Evolutionary conservation across 2,329 filamentous ascomycete genomes (phyloP).

Genomic region (Fusarium temperatum): DNA sequence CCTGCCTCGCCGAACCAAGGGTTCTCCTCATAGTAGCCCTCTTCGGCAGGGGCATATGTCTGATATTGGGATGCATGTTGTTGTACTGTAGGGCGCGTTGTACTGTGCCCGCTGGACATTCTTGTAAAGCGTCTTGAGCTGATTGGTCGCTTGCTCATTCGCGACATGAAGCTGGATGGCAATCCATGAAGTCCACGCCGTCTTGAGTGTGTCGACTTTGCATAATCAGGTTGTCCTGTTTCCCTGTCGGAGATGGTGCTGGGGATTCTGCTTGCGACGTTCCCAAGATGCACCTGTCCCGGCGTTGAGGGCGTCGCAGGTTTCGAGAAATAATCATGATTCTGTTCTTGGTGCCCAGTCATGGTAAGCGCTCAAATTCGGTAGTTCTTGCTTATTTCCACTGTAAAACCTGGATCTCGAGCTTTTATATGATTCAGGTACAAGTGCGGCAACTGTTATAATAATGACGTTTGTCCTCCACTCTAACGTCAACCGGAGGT

Average conservation of each 20-base stretch:
- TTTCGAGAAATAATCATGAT: conserved; percentile 20
- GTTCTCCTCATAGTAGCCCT: conserved; percentile 28
- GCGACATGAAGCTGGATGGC: background rate
- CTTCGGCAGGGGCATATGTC: conserved; percentile 23
- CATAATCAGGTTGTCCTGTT: background rate
- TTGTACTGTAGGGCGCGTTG: background rate
- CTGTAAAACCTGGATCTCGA: background rate
- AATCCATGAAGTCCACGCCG: background rate
- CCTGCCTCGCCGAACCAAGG: conserved; percentile 29
- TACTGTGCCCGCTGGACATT: background rate
- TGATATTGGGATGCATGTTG: background rate
- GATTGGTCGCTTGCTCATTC: background rate
- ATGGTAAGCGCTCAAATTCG: background rate
- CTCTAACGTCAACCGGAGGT: conserved; percentile 12
- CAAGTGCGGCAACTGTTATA: background rate
- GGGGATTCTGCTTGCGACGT: conserved; percentile 17
- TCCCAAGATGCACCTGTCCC: conserved; percentile 13
- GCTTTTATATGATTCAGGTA: background rate
- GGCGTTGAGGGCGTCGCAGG: conserved; percentile 8
- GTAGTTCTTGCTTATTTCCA: background rate
- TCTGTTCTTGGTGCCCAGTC: background rate
- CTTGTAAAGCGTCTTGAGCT: background rate
- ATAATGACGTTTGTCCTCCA: conserved; percentile 22
- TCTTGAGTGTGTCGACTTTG: background rate
- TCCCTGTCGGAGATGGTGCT: conserved; percentile 14